phyloP scores from a whole-genome alignment of 2,329 filamentous ascomycete genomes.

The Drechslera avenae region DNA sequence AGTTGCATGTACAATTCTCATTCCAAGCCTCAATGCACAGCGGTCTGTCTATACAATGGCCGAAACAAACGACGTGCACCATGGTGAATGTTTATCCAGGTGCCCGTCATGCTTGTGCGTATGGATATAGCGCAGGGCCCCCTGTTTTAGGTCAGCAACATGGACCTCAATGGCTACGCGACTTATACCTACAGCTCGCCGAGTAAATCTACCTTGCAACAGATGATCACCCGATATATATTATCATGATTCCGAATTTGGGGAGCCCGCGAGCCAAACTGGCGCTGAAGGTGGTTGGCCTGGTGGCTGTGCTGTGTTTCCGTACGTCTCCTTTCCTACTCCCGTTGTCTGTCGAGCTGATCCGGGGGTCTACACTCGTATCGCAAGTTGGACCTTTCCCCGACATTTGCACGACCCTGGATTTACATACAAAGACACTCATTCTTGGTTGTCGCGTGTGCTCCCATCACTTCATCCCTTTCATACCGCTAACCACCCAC shows the following conservation, averaged over 20 bases:
- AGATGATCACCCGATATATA: not conserved
- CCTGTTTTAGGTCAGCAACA: not conserved
- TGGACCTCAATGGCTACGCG: not conserved
- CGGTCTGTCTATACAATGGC: too few species aligned
- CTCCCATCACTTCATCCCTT: too few species aligned
- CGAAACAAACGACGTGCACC: too few species aligned
- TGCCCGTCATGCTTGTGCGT: not conserved
- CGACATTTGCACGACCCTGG: too few species aligned
- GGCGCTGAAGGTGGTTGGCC: constrained; percentile 2
- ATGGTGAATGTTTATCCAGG: too few species aligned
- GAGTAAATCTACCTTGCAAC: not conserved
- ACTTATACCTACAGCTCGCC: not conserved
- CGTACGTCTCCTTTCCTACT: constrained; percentile 7
- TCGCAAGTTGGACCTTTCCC: not conserved
- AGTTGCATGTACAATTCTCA: too few species aligned
- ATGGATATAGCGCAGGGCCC: constrained; percentile 6
- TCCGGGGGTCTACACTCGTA: not conserved
- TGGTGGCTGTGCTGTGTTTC: constrained; percentile 5
- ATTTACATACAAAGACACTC: not conserved
- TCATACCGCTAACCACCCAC: constrained; percentile 3
- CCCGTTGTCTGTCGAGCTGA: not conserved
- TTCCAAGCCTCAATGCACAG: too few species aligned
- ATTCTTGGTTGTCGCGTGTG: constrained; percentile 1
- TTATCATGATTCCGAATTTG: constrained; percentile 4
- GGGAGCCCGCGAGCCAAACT: constrained; percentile 7